Conservation (phyloP, 495 filamentous ascomycete species). For the Saxophila tyrrhenica region DNA sequence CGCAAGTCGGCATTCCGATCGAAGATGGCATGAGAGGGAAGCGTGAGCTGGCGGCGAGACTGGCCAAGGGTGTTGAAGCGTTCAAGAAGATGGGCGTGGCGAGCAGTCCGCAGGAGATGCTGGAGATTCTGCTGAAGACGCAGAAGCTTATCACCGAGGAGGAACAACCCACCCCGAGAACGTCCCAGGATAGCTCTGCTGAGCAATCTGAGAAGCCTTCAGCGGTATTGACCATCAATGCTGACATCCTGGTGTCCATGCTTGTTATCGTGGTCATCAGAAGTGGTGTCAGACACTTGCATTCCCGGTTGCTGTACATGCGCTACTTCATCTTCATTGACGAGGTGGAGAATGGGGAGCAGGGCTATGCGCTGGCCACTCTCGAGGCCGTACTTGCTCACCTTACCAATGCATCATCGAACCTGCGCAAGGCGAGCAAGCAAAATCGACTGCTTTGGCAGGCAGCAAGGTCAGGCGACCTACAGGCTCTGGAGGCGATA, state of each 20-base stretch:
- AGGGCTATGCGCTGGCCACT: slow-evolving; percentile 93
- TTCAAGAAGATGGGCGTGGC: slow-evolving; percentile 79
- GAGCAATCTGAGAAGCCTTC: slow-evolving; percentile 46
- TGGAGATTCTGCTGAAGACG: slow-evolving; percentile 75
- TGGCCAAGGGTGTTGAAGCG: slow-evolving; percentile 71
- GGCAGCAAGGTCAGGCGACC: slow-evolving; percentile 61
- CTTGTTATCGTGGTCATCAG: slow-evolving; percentile 88
- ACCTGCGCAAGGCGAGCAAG: slow-evolving; percentile 68
- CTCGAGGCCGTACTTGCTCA: slow-evolving; percentile 93
- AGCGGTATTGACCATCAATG: slow-evolving; percentile 72
- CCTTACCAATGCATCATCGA: slow-evolving; percentile 69
- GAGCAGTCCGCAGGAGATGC: slow-evolving; percentile 87
- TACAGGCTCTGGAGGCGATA: slow-evolving; percentile 64
- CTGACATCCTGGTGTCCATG: slow-evolving; percentile 87
- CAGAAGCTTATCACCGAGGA: slow-evolving; percentile 66
- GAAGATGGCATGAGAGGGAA: slow-evolving; percentile 61
- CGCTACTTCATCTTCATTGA: slow-evolving; percentile 93
- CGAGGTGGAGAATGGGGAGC: slow-evolving; percentile 92
- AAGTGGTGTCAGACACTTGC: slow-evolving; percentile 75
- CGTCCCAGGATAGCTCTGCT: slow-evolving; percentile 12
- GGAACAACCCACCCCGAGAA: slow-evolving; percentile 25
- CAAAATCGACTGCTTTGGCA: slow-evolving; percentile 85
- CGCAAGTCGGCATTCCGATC: slow-evolving; percentile 79
- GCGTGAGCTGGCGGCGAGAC: slow-evolving; percentile 55
- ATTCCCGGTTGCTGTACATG: slow-evolving; percentile 83